phyloP scores from a whole-genome alignment of 495 filamentous ascomycete species.

The Ascobolus immersus region DNA sequence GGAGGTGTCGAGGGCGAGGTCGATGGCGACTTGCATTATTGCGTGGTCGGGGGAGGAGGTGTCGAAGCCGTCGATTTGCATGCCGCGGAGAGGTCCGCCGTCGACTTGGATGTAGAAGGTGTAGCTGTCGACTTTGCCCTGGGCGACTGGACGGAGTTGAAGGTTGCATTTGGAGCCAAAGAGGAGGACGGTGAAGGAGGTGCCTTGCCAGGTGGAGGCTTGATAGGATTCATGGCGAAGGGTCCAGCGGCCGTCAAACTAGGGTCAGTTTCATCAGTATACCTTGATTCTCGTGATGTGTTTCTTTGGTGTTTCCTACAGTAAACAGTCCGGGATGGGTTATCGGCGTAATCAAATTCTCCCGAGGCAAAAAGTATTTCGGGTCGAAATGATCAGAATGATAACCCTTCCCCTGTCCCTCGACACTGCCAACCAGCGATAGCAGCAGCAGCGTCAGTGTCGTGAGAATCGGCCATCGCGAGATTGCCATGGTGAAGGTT shows the following conservation, averaged over 20 bases:
- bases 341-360: slow-evolving; percentile 7
- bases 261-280: not conserved
- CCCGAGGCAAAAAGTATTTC: slow-evolving; percentile 8
- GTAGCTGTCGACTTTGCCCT: slow-evolving; percentile 9
- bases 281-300: not conserved
- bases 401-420: no score
- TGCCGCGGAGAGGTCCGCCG: slow-evolving; percentile 8
- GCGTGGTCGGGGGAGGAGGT: slow-evolving; percentile 1
- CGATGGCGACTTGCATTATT: slow-evolving; percentile 1
- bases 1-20: not conserved
- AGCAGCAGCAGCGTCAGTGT: no score
- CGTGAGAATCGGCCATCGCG: no score
- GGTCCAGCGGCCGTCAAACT: slow-evolving; percentile 14
- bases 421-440: no score
- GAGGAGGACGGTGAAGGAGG: slow-evolving; percentile 10
- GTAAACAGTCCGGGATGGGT: slow-evolving; percentile 12
- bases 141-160: slow-evolving; percentile 6
- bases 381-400: slow-evolving; percentile 9
- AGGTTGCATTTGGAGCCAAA: slow-evolving; percentile 7
- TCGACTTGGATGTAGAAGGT: slow-evolving; percentile 10
- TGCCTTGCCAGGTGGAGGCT: slow-evolving; percentile 10
- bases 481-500: no score
- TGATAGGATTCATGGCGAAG: slow-evolving; percentile 8
- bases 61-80: slow-evolving; percentile 9
- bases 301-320: slow-evolving; percentile 3